Evolutionary conservation across 768 basidiomycete genomes (phyloP).

Genomic region (Exidia glandulosa): DNA sequence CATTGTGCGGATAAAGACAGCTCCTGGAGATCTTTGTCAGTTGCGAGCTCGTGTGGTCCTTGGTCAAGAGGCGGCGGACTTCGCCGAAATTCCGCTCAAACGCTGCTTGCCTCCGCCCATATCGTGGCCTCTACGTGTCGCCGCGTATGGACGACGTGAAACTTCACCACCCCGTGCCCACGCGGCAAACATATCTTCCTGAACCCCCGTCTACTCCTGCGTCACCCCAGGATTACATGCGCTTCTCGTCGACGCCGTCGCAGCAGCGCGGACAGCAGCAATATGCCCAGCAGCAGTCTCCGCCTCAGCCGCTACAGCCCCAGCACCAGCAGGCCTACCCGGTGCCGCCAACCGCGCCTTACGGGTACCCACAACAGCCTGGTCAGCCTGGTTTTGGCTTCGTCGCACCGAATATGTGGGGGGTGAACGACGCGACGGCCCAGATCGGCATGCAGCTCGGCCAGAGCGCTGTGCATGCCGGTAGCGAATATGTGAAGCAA

Average conservation of each 20-base stretch:
- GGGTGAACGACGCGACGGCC: slow-evolving; percentile 86
- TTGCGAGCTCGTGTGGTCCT: too few species aligned
- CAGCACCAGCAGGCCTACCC: slow-evolving; percentile 15
- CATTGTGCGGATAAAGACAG: too few species aligned
- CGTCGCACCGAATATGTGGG: slow-evolving; percentile 52
- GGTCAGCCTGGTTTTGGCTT: slow-evolving; percentile 22
- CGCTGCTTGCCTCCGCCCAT: too few species aligned
- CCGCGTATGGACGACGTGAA: slow-evolving; percentile 58
- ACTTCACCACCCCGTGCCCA: slow-evolving; percentile 79
- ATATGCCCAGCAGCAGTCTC: slow-evolving; percentile 30
- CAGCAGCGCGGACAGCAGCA: slow-evolving; percentile 8
- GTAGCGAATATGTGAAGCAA: slow-evolving; percentile 91
- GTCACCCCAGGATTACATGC: slow-evolving; percentile 66
- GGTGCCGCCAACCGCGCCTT: slow-evolving; percentile 11
- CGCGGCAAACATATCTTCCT: slow-evolving; percentile 76
- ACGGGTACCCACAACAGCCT: slow-evolving; percentile 26
- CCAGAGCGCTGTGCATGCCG: slow-evolving; percentile 80
- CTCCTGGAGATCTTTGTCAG: too few species aligned
- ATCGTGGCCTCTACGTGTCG: slow-evolving; percentile 2
- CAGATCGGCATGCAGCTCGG: slow-evolving; percentile 96
- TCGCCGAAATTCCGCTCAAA: too few species aligned
- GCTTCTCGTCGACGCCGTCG: slow-evolving; percentile 23
- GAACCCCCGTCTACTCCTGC: slow-evolving; percentile 68
- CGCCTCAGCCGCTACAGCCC: slow-evolving; percentile 23
- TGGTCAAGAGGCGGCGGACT: too few species aligned